Evolutionary conservation across 1,284 basidiomycete genomes (phyloP), one percentile per base, ranked within the genome.

Genomic region (Ganoderma resinaceum): DNA sequence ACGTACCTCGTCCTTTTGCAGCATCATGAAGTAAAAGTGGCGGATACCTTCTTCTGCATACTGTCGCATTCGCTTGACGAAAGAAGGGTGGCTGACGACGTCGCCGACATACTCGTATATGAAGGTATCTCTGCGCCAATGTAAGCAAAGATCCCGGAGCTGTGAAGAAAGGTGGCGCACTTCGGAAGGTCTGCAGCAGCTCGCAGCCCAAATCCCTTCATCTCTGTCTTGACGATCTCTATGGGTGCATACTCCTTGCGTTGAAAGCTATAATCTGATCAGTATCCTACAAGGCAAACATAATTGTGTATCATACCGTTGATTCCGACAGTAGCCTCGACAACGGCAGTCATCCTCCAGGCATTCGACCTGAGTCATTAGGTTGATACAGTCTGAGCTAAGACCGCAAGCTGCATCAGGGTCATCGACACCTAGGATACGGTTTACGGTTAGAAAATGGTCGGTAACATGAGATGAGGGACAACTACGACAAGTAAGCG

Each of bases 21-120:
- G 82, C 94, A 98, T 97, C 98, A 99, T 99, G 78, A 99, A 99
- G 82, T 99, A 99, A 77, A 99, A 99, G 80, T 99, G 97, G 66
- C 90, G 86, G 72, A 99, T 96, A 20, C 97, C 97, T 79, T 98
- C 96, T 53, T 92, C 87, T 1, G 91, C 96, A 78, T 99, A 99
- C 46, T 93, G 91, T 62, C 93, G 89, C 96, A 99, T 99, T 49
- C 97, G 91, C 78, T 95, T 95, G 80, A 93, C 89, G 80, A 99
- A 98, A 20, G 92, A 92, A 20, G 86, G 84, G 57, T 95, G 93
- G 69, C 90, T 92, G 73, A 99, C 94, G 26, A 99, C 96, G 75
- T 99, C 98, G 55, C 98, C 98, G 33, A 99, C 91, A 79, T 99
- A 99, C 81, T 99, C 97, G 80, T 98, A 99, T 68, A 99, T 93